Evolutionary conservation across 2,329 filamentous ascomycete species (phyloP).

Genomic region (Clarireedia sp.): DNA sequence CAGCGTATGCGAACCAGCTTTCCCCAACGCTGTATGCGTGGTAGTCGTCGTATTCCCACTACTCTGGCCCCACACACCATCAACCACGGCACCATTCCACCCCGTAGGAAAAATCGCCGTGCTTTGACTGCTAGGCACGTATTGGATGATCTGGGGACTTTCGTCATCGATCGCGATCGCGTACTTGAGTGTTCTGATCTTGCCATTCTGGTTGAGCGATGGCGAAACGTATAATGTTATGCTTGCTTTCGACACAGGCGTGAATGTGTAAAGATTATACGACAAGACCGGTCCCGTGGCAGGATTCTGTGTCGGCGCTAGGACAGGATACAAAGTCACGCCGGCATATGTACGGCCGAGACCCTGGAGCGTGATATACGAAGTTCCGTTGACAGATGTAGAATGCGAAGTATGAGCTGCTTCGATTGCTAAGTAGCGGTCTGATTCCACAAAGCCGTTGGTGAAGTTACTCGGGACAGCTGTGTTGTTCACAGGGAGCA

Average conservation of each 20-base stretch:
- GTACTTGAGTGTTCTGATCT: constrained; percentile 43
- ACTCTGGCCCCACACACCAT: constrained; percentile 22
- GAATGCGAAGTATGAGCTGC: constrained; percentile 41
- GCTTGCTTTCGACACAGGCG: constrained; percentile 31
- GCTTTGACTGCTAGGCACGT: constrained; percentile 17
- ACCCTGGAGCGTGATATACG: constrained; percentile 44
- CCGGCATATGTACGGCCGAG: constrained; percentile 52
- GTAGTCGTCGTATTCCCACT: constrained; percentile 25
- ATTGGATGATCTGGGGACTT: constrained; percentile 31
- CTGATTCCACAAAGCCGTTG: constrained; percentile 54
- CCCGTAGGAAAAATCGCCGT: constrained; percentile 20
- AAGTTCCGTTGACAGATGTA: constrained; percentile 31
- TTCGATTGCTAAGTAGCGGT: constrained; percentile 48
- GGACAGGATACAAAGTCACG: constrained; percentile 47
- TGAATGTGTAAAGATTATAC: constrained; percentile 56
- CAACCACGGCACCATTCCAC: constrained; percentile 21
- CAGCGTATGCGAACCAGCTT: constrained; percentile 26
- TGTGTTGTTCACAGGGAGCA: constrained; percentile 47
- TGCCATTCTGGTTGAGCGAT: constrained; percentile 40
- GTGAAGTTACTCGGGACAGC: constrained; percentile 41
- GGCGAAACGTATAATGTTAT: constrained; percentile 46
- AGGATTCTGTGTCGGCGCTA: constrained; percentile 41
- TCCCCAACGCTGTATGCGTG: constrained; percentile 17
- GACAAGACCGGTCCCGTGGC: constrained; percentile 46
- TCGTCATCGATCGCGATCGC: constrained; percentile 38